Evolutionary conservation across 2,329 filamentous ascomycete genomes (phyloP).

Genomic region (Colletotrichum melonis): DNA sequence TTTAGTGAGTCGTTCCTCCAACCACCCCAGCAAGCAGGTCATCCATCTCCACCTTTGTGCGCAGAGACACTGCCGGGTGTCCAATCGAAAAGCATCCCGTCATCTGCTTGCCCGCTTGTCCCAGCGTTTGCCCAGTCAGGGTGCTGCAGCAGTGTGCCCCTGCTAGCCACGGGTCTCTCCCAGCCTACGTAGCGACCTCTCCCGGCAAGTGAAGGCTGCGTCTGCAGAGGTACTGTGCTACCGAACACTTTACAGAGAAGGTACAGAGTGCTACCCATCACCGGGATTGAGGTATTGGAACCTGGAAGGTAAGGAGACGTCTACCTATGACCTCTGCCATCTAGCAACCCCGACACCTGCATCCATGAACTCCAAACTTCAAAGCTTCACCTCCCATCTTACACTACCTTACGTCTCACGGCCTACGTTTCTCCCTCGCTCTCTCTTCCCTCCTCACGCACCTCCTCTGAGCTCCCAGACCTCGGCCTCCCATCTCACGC

Average conservation of each 20-base stretch:
- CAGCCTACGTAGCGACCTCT: neutral
- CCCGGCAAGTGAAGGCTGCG: neutral
- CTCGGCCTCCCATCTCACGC: conserved; percentile 8
- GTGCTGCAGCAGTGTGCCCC: conserved; percentile 15
- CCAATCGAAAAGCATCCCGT: conserved; percentile 30
- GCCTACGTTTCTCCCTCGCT: neutral
- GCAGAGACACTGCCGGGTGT: conserved; percentile 7
- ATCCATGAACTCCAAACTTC: conserved; percentile 23
- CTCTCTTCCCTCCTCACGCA: conserved; percentile 1
- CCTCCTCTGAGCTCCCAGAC: conserved; percentile 24
- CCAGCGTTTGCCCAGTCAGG: conserved; percentile 21
- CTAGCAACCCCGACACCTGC: conserved; percentile 26
- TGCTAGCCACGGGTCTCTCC: conserved; percentile 29
- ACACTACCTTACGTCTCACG: neutral
- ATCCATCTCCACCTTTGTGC: conserved; percentile 22
- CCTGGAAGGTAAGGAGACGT: neutral
- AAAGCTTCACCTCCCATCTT: conserved; percentile 32
- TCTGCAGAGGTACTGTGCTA: neutral
- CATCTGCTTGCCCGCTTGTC: conserved; percentile 19
- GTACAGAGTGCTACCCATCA: no score
- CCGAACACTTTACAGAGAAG: neutral
- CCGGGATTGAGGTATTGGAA: no score
- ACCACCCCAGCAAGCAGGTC: conserved; percentile 25
- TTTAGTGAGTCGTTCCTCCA: conserved; percentile 14
- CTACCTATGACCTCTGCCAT: conserved; percentile 14